Percentiles rank a stretch among this genome's conserved stretches.
Conservation (phyloP, 2,329 filamentous ascomycete species). For the Alternaria consortialis region DNA sequence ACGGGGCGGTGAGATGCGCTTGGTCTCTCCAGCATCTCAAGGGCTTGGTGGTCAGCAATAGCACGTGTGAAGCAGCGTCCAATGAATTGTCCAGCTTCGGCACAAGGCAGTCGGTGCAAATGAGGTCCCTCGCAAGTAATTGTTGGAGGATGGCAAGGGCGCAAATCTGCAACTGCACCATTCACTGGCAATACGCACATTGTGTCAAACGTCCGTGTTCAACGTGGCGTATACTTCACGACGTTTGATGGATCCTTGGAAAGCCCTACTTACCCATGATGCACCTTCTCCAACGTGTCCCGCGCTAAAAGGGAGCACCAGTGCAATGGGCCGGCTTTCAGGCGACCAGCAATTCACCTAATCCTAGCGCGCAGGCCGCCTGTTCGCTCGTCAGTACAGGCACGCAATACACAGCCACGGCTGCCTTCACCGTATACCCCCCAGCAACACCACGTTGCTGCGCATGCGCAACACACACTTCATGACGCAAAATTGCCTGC, state of each 20-base stretch:
- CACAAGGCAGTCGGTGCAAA: neutral
- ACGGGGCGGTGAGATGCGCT: conserved; percentile 24
- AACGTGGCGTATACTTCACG: neutral
- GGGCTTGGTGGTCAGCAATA: conserved; percentile 14
- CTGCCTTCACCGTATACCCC: conserved; percentile 23
- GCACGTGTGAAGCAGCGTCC: conserved; percentile 15
- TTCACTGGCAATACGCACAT: neutral
- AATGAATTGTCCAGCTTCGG: neutral
- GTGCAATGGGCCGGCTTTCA: conserved; percentile 8
- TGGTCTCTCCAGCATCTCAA: neutral
- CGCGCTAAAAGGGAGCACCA: neutral
- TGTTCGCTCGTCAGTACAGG: conserved; percentile 12
- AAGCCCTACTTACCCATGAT: neutral
- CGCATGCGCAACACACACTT: conserved; percentile 27
- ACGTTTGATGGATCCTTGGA: neutral
- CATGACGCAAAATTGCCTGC: conserved; percentile 27
- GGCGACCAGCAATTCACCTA: conserved; percentile 8
- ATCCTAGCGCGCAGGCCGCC: neutral
- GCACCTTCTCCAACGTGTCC: neutral
- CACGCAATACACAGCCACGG: conserved; percentile 29
- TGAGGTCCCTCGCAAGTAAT: neutral
- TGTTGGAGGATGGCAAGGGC: neutral
- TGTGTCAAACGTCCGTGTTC: neutral
- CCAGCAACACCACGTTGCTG: conserved; percentile 15
- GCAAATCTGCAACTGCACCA: neutral